phyloP scores from a whole-genome alignment of 177 flowering plant species.

The Vitis hybrid region DNA sequence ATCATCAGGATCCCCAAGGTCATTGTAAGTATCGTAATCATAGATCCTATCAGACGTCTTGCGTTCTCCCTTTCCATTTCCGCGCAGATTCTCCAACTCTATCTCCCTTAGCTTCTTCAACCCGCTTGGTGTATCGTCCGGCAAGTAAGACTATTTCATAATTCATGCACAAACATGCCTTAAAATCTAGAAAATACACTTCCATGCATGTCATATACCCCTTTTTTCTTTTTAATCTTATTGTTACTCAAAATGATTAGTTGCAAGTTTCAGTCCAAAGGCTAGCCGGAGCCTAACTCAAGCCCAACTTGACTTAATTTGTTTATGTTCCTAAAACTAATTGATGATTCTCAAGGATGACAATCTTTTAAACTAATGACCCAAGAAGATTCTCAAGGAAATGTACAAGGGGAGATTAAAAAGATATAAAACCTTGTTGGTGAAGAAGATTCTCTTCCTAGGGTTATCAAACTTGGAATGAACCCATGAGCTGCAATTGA shows the following conservation, averaged over 20 bases:
- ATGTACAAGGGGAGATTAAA: too few relatives aligned
- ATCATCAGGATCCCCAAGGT: constrained; percentile 60
- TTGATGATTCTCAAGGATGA: too few relatives aligned
- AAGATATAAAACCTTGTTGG: constrained; percentile 47
- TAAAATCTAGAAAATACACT: not conserved
- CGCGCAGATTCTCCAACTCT: constrained; percentile 49
- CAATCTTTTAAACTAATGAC: too few relatives aligned
- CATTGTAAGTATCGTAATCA: constrained; percentile 75
- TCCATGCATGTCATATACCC: too few relatives aligned
- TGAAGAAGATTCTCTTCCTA: constrained; percentile 65
- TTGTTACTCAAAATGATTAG: too few relatives aligned
- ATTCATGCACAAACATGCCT: not conserved
- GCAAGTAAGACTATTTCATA: constrained; percentile 41
- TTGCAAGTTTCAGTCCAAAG: too few relatives aligned
- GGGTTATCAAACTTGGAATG: constrained; percentile 51
- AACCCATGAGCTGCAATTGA: constrained; percentile 67
- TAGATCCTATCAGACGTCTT: constrained; percentile 52
- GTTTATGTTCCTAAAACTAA: too few relatives aligned
- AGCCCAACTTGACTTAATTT: not conserved
- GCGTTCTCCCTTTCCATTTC: constrained; percentile 50
- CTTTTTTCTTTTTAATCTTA: not conserved
- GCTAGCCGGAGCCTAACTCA: too few relatives aligned
- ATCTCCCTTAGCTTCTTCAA: constrained; percentile 40
- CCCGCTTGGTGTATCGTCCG: constrained; percentile 54
- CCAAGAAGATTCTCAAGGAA: too few relatives aligned